phyloP scores from a whole-genome alignment of 805 yeast genomes.

The Barnettozyma salicaria region DNA sequence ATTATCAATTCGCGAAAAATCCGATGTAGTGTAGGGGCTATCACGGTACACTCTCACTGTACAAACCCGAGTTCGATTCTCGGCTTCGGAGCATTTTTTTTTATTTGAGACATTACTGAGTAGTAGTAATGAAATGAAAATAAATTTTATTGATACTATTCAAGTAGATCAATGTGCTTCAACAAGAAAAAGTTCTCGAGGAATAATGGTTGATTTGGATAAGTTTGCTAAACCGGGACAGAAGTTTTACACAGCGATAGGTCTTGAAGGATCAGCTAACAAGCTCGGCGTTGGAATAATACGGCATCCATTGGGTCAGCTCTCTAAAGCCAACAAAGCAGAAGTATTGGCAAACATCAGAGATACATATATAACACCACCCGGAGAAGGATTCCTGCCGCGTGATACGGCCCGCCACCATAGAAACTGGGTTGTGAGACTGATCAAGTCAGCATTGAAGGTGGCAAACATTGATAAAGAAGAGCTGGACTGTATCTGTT shows the following conservation, averaged over 20 bases:
- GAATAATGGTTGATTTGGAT: constrained; percentile 41
- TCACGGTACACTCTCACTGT: constrained; percentile 31
- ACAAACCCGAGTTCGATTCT: constrained; percentile 32
- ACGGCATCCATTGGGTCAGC: constrained; percentile 60
- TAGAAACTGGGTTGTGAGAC: constrained; percentile 84
- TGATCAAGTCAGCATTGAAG: constrained; percentile 57
- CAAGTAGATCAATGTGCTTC: too few species aligned
- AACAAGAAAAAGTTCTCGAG: neutral
- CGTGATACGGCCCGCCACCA: constrained; percentile 97
- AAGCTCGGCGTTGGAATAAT: constrained; percentile 93
- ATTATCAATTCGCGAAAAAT: too few species aligned
- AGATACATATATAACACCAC: constrained; percentile 93
- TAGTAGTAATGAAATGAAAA: too few species aligned
- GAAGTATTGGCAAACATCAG: constrained; percentile 82
- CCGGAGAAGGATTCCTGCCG: constrained; percentile 97
- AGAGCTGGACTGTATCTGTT: constrained; percentile 76
- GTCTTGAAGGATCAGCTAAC: constrained; percentile 96
- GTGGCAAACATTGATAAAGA: constrained; percentile 47
- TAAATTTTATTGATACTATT: too few species aligned
- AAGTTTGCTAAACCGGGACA: constrained; percentile 36
- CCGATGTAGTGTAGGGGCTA: constrained; percentile 32
- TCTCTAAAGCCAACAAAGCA: constrained; percentile 55
- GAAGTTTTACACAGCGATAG: constrained; percentile 63
- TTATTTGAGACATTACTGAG: too few species aligned
- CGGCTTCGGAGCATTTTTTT: constrained; percentile 27